These are phyloP conservation scores for Hypholoma sublateritium DNA, from an alignment of 768 basidiomycete genomes.

Conservation along the genomic window DNA sequence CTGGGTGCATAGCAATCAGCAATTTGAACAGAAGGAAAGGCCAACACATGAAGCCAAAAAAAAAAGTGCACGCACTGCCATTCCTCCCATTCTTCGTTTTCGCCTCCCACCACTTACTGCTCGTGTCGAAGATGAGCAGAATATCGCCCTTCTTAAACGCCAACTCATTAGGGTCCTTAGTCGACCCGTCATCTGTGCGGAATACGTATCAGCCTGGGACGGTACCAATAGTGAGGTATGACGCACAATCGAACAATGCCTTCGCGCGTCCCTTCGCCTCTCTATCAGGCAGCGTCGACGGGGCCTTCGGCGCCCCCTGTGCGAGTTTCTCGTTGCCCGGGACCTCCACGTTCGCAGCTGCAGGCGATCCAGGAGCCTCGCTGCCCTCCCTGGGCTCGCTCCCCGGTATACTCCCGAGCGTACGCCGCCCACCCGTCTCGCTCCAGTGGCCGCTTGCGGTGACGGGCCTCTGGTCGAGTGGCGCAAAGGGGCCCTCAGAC, in stretches of 20 bases:
- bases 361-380: not conserved
- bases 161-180: slow-evolving; percentile 84
- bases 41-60: slow-evolving; percentile 1
- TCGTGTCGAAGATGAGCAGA: slow-evolving; percentile 75
- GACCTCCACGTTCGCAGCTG: not conserved
- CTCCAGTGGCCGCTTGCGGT: slow-evolving; percentile 13
- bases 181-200: slow-evolving; percentile 30
- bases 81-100: slow-evolving; percentile 59
- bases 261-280: slow-evolving; percentile 26
- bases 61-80: slow-evolving; percentile 55
- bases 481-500: not conserved
- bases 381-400: not conserved
- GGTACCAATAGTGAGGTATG: slow-evolving; percentile 1
- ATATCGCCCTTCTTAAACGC: slow-evolving; percentile 84
- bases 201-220: not conserved
- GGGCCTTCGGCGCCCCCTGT: not conserved
- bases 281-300: slow-evolving; percentile 3
- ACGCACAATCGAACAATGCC: slow-evolving; percentile 49
- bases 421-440: not conserved
- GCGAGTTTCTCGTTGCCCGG: not conserved
- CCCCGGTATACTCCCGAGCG: slow-evolving; percentile 5
- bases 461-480: slow-evolving; percentile 31
- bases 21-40: slow-evolving; percentile 1
- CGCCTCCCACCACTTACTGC: slow-evolving; percentile 88
- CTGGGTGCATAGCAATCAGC: slow-evolving; percentile 15